Base-by-base conservation (phyloP, 2,329 filamentous ascomycete genomes). In the Coniochaeta prunicola region DNA sequence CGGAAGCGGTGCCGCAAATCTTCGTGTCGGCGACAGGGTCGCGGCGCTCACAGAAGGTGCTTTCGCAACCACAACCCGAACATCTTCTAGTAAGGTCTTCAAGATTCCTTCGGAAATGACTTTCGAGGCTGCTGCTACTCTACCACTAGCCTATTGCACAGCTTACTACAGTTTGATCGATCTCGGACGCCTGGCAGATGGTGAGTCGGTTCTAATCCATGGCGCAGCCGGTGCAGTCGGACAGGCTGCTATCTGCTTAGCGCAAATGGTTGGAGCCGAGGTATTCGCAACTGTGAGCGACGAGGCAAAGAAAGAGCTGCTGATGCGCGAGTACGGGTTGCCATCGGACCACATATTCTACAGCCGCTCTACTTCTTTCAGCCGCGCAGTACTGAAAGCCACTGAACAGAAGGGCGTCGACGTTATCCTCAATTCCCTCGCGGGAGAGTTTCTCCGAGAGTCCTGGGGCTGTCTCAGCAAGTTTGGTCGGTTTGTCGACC, bases 401-500 rank as follows among this genome's bases (percentile, higher is more conserved):
- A 75, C 73, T 1, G 53, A 60, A 3, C 67, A 68, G 3, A 61
- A 64, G 13, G 74, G 74, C 8, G 71, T 74, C 6, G 71, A 77
- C 53, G 67, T 77, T 1, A 62, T 76, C 1, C 58, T 77, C 17
- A 76, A 79, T 64, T 77, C 74, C 0, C 68, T 80, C 0, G 64
- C 73, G 2, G 77, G 77, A 0, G 76, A 79, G 17, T 64, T 69
- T 1, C 64, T 79, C 2, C 69, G 70, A 3, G 73, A 75, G 42
- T 74, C 76, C 0, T 79, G 74, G 75, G 68, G 70, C 3, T 77
- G 74, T 56, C 65, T 82, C 19, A 74, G 74, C 50, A 69, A 68
- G 17, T 77, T 77, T 62, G 78, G 77, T 1, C 70, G 73, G 3
- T 77, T 81, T 53, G 64, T 81, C 4, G 77, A 81, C 58, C 72